Base-by-base conservation (phyloP, 306 rosid species). In the Citrullus mucosospermus region DNA sequence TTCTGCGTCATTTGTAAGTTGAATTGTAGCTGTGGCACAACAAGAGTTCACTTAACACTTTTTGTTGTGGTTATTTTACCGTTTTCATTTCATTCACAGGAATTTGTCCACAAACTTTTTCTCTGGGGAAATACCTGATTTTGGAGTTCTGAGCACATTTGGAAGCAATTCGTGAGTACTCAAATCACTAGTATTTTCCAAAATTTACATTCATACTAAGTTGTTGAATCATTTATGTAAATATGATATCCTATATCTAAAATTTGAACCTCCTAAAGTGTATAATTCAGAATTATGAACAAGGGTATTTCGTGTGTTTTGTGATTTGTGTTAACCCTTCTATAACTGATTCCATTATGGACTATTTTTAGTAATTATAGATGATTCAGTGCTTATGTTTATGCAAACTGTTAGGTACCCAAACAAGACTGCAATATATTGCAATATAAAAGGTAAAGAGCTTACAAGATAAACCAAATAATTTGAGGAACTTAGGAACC, bases 81-180 rank as follows among this genome's bases (percentile, higher is more conserved):
- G 12, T 71, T 73, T 81, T 57, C 76, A 83, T 58, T 43, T 65
- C 86, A 30, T 71, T 84, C 68, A 72, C 73, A 96, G 99, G 98
- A 96, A 96, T 87, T 84, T 96, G 91, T 91, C 99, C 38, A 88
- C 93, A 65, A 95, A 95, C 79, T 95, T 90, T 83, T 91, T 95
- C 59, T 84, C 93, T 2, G 99, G 99, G n/a, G 98, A 92, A 87
- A 91, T 96, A 65, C 99, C 99, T 2, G 97, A 92, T 59, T 77
- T 91, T 74, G 99, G 99, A 86, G 83, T 91, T 62, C 85, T 96
- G 22, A 92, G 98, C 91, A 92, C 89, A 20, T 96, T 96, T 32
- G 89, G 89, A 56, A 91, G 82, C 66, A 81, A 75, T 78, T 90
- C 99, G 99, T 96, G 78, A 85, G 98, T 82, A 55, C 48, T 78